Percentiles rank a stretch among this genome's conserved stretches.
Evolutionary conservation across 2,329 filamentous ascomycete genomes (phyloP).

Genomic region (Aspergillus neotritici): DNA sequence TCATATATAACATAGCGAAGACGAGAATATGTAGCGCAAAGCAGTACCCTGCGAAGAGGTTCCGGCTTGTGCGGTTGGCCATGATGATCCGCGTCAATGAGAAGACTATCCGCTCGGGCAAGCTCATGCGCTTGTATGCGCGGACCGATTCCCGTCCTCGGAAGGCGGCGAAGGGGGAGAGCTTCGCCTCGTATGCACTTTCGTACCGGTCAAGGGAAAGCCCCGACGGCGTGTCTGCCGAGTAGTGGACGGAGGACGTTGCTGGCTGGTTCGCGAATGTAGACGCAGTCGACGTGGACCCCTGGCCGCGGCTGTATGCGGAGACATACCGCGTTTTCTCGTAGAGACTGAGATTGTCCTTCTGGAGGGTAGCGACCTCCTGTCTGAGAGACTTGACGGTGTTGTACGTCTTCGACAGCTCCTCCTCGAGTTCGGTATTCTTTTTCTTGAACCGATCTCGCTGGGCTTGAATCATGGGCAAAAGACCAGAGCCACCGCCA

Average conservation of each 20-base stretch:
- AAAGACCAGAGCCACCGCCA: conserved; percentile 75
- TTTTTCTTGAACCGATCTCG: conserved; percentile 97
- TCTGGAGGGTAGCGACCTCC: conserved; percentile 86
- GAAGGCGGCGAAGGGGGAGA: conserved; percentile 94
- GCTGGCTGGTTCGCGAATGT: conserved; percentile 62
- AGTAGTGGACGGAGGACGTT: conserved; percentile 62
- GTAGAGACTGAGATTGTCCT: conserved; percentile 92
- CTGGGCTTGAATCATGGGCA: conserved; percentile 97
- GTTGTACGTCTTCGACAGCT: conserved; percentile 76
- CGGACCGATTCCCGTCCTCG: conserved; percentile 85
- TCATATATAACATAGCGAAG: conserved; percentile 80
- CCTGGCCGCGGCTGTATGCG: conserved; percentile 72
- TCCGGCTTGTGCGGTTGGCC: conserved; percentile 82
- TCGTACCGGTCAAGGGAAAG: conserved; percentile 77
- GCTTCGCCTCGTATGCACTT: conserved; percentile 87
- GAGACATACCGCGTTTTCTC: conserved; percentile 97
- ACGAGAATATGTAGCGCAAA: conserved; percentile 81
- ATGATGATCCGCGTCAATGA: conserved; percentile 86
- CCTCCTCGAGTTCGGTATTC: conserved; percentile 82
- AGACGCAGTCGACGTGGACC: conserved; percentile 59
- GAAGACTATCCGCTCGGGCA: conserved; percentile 85
- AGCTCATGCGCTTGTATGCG: conserved; percentile 86
- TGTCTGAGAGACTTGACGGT: conserved; percentile 80
- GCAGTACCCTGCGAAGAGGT: conserved; percentile 90
- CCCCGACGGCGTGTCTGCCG: conserved; percentile 55